These are phyloP conservation scores for Globisporangium nagaii DNA, from an alignment of 352 stramenopile genomes.

Conservation along the genomic window DNA sequence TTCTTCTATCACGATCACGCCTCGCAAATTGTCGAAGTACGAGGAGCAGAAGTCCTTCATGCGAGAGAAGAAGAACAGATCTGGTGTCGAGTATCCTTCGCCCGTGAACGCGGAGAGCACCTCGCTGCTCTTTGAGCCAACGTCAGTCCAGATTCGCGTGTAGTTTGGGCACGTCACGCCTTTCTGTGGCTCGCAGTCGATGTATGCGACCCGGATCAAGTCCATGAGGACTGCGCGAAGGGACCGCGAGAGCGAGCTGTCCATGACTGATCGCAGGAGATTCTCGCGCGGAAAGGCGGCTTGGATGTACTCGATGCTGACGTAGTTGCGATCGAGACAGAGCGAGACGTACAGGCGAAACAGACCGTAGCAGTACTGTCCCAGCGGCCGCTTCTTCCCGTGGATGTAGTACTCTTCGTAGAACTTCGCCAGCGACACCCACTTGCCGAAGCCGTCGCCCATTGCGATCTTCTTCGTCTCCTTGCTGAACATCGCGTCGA, in stretches of 20 bases:
- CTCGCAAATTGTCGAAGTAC: conserved; percentile 39
- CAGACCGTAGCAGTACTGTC: conserved; percentile 67
- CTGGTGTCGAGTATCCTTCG: conserved; percentile 27
- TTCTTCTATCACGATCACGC: conserved; percentile 42
- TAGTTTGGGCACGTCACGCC: conserved; percentile 50
- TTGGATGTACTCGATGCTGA: conserved; percentile 70
- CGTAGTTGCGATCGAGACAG: conserved; percentile 70
- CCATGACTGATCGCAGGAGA: conserved; percentile 41
- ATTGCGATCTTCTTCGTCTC: conserved; percentile 2
- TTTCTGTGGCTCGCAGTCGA: conserved; percentile 71
- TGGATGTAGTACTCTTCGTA: conserved; percentile 61
- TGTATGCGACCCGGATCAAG: conserved; percentile 53
- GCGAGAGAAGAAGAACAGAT: conserved; percentile 41
- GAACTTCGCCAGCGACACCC: conserved; percentile 41
- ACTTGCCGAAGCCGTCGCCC: conserved; percentile 17
- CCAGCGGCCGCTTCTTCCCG: conserved; percentile 37
- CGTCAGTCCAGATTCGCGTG: conserved; percentile 64
- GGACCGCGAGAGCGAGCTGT: conserved; percentile 38
- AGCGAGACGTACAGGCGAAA: conserved; percentile 66
- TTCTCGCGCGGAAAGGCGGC: conserved; percentile 50
- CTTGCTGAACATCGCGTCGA: conserved; percentile 36
- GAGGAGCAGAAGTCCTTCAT: conserved; percentile 39
- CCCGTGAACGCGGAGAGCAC: conserved; percentile 22
- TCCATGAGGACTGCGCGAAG: conserved; percentile 65
- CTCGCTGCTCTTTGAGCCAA: conserved; percentile 23